Percentiles rank a stretch among this genome's conserved stretches.
Evolutionary conservation across 768 basidiomycete species (phyloP).

Genomic region (Rickenella mellea): DNA sequence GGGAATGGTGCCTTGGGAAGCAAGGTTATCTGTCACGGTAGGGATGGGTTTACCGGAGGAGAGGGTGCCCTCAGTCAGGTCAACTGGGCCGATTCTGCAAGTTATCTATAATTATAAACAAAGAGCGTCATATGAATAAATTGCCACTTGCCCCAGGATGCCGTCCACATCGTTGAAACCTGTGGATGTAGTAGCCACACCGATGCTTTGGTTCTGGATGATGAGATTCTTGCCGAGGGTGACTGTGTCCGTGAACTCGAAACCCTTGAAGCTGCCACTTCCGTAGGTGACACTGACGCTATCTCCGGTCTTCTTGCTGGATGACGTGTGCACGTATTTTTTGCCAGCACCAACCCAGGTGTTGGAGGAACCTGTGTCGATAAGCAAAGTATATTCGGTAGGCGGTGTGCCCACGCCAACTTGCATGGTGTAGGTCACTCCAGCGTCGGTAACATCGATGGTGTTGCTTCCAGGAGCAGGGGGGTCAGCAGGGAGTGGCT

Average conservation of each 20-base stretch:
- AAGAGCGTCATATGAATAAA: too few species aligned
- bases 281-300: constrained; percentile 41
- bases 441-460: constrained; percentile 50
- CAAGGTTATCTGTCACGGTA: constrained; percentile 52
- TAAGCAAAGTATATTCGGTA: constrained; percentile 40
- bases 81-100: constrained; percentile 40
- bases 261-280: constrained; percentile 42
- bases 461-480: constrained; percentile 17
- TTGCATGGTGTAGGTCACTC: constrained; percentile 44
- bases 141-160: constrained; percentile 40
- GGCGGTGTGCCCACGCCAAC: constrained; percentile 45
- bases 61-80: constrained; percentile 39
- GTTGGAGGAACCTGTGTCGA: constrained; percentile 51
- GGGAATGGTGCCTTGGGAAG: constrained; percentile 34
- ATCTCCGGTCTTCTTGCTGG: constrained; percentile 31
- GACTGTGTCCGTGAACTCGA: constrained; percentile 43
- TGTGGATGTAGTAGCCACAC: constrained; percentile 31
- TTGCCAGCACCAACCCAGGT: constrained; percentile 49
- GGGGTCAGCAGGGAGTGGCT: constrained; percentile 2
- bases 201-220: constrained; percentile 38
- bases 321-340: constrained; percentile 34
- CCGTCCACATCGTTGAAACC: constrained; percentile 43
- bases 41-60: constrained; percentile 28
- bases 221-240: constrained; percentile 29
- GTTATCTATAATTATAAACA: not conserved